Base-by-base conservation (phyloP, 257 asterid genomes). In the Verbascum thapsus region DNA sequence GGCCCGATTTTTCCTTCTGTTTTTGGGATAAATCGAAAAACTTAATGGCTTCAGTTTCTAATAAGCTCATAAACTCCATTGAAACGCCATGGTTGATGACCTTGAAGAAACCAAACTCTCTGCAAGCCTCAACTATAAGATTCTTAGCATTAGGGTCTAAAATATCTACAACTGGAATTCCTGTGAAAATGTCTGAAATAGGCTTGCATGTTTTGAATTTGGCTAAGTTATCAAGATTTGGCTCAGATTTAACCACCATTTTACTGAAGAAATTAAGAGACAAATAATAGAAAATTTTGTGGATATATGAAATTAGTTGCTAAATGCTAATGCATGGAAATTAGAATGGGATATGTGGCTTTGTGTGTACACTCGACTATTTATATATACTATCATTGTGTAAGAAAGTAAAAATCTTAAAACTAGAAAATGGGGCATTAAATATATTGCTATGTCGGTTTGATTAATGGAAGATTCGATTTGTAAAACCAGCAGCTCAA, bases 81-180 rank as follows among this genome's bases (percentile, higher is more conserved):
- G 75, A 67, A 58, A 80, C 61, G 3, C 75, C 77, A 18, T 77
- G 83, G 22, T 76, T 80, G 61, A 54, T 38, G 3, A 80, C 54
- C 56, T 80, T 80, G 15, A 80, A 80, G 75, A 80, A 80, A 11
- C 86, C 86, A 0, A 74, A 69, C 7, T 74, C 81, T 16, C 53
- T 66, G 63, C 81, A 80, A 34, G 86, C 81, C 50, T 74, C 65
- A 0, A 80, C 73, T 0, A 77, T 44, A 8, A 57, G 61, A 30
- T 39, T 53, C 17, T 61, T 58, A 4, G 77, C 78, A 12, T 61
- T 55, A 2, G 73, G 49, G 62, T 66, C 73, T 0, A 32, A 68
- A 15, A 80, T 63, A 68, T 71, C 75, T 0, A 74, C 35, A 3
- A 58, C 68, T 5, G 86, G 86, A 22, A 71, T 53, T 4, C 44